A percentile compares a stretch with the other conserved stretches of the same genome.
These are phyloP conservation scores for Physocladia obscura DNA, from an alignment of 192 early-diverging fungal genomes.

Conservation along the genomic window DNA sequence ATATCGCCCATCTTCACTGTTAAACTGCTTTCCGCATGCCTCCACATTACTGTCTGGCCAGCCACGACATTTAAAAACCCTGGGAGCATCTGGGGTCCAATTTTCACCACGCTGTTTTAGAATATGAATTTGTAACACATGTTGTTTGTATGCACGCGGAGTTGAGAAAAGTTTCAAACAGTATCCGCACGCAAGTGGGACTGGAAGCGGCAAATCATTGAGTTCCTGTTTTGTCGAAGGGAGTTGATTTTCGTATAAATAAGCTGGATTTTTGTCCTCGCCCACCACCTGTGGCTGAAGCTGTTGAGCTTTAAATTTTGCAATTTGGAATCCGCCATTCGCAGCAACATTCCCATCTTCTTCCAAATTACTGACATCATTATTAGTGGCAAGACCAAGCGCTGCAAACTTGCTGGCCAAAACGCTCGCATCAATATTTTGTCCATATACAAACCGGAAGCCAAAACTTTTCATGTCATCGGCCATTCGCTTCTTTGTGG, in stretches of 20 bases:
- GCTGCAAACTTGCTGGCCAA: not conserved
- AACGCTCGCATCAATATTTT: not conserved
- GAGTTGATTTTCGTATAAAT: not conserved
- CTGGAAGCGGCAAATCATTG: constrained; percentile 23
- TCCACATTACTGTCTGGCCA: not conserved
- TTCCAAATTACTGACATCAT: not conserved
- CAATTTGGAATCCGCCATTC: not conserved
- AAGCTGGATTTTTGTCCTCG: not conserved
- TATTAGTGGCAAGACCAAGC: not conserved
- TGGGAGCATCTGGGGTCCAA: constrained; percentile 41
- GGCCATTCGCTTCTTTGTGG: constrained; percentile 40
- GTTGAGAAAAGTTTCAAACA: constrained; percentile 44
- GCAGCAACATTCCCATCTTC: not conserved
- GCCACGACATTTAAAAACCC: constrained; percentile 24
- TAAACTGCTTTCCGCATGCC: constrained; percentile 42
- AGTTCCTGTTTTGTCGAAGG: constrained; percentile 26
- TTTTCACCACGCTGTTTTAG: constrained; percentile 44
- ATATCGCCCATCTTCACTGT: constrained; percentile 28
- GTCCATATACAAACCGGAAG: constrained; percentile 39
- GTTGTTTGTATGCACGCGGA: constrained; percentile 43
- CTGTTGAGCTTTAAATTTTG: not conserved
- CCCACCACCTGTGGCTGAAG: not conserved
- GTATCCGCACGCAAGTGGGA: constrained; percentile 41
- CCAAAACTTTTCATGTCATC: constrained; percentile 48
- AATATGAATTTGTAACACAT: constrained; percentile 55